Evolutionary conservation across 352 stramenopile genomes (phyloP), one percentile per base, ranked within the genome.

Genomic region (Phytophthora parvispora): DNA sequence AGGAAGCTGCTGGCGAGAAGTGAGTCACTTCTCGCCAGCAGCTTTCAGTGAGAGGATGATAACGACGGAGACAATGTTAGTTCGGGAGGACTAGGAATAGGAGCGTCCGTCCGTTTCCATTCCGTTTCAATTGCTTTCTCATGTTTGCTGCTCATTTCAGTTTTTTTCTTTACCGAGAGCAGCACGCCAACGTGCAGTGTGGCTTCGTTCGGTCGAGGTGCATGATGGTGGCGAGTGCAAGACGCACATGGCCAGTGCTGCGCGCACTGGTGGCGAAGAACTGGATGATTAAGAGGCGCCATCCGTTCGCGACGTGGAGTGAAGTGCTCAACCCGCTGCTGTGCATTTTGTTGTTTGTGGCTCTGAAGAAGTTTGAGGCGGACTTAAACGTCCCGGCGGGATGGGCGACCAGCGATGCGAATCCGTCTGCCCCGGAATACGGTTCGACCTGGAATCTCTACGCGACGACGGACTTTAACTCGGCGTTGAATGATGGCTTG

Each of bases 291-390:
- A 94, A 94, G 73, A 74, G 74, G 49, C 81, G 89, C 15, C 83
- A 92, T 54, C 72, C 76, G 29, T 74, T 93, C 31, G 84, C 85
- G 9, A 90, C 82, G 7, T 64, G 81, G 49, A 89, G 77, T 31
- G 84, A 96, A 53, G 38, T 96, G 22, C 63, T 91, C 16, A 86
- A 91, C 25, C 87, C 87, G 15, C 55, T 93, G 58, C 52, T 92
- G 0, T 94, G 86, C 64, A 91, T 96, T 49, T 25, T 95, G 18
- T 57, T 96, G 22, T 92, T 96, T 32, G 80, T 80, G 6, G 74
- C 65, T 32, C 71, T 95, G 49, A 93, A 96, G 76, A 78, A 47
- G 4, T 73, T 91, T 22, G 81, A 90, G 12, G 60, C 73, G 2
- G 78, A 90, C 29, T 27, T 90, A 31, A 64, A 72, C 1, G 74